Percentiles rank a stretch among this genome's conserved stretches.
Evolutionary conservation across 2,329 filamentous ascomycete species (phyloP).

Genomic region (Epichloe sylvatica): DNA sequence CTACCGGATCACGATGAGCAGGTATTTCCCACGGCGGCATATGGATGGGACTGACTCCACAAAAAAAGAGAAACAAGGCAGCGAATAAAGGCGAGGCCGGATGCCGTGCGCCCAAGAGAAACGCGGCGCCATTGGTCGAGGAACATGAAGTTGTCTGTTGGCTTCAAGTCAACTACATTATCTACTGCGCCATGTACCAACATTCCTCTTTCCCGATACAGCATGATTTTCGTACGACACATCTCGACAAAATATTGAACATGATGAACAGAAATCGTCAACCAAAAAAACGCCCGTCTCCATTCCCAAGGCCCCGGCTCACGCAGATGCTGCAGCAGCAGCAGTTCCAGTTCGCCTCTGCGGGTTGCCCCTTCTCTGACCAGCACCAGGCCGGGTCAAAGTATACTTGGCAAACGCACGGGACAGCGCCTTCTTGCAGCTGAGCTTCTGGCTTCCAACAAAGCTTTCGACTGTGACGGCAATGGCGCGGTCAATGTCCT

Average conservation of each 20-base stretch:
- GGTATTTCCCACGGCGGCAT: too few species aligned
- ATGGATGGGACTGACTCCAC: background rate
- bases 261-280: background rate
- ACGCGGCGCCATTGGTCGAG: too few species aligned
- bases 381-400: slow-evolving; percentile 34
- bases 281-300: background rate
- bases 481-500: slow-evolving; percentile 93
- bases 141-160: too few species aligned
- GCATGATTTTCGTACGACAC: background rate
- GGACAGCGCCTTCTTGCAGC: slow-evolving; percentile 89
- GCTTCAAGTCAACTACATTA: too few species aligned
- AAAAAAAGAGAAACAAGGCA: background rate
- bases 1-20: too few species aligned
- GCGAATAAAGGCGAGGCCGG: background rate
- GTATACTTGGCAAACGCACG: slow-evolving; percentile 95
- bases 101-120: background rate
- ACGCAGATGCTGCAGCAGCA: slow-evolving; percentile 1
- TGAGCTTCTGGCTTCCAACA: slow-evolving; percentile 90
- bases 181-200: background rate
- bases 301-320: background rate
- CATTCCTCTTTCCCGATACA: background rate
- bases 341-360: slow-evolving; percentile 2
- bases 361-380: slow-evolving; percentile 9
- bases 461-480: slow-evolving; percentile 94
- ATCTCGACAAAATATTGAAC: background rate